Evolutionary conservation across 1,284 basidiomycete species (phyloP).

Genomic region (Xerocomus nothofagi): DNA sequence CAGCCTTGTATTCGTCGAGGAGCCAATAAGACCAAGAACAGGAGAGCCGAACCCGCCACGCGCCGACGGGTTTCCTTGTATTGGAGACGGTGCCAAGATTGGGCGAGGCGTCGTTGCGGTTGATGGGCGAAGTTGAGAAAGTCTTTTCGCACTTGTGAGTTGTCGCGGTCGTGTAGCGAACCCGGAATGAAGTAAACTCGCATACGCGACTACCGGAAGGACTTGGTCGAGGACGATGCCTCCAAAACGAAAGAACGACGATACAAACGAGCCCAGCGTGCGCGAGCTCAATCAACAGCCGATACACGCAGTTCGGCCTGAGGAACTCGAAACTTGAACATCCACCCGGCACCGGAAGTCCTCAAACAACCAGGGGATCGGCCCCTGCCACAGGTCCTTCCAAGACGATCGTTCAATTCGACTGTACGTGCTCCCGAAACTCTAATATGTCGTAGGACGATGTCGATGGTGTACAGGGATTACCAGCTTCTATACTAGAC

Average conservation of each 20-base stretch:
- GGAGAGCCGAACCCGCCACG: slow-evolving; percentile 68
- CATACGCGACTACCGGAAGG: background rate
- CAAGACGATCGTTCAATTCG: slow-evolving; percentile 36
- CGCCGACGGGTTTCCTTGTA: slow-evolving; percentile 79
- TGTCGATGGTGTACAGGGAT: slow-evolving; percentile 36
- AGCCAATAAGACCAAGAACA: slow-evolving; percentile 35
- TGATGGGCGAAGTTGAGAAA: slow-evolving; percentile 42
- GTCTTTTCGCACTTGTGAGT: slow-evolving; percentile 21
- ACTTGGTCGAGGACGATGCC: slow-evolving; percentile 38
- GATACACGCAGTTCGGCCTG: slow-evolving; percentile 66
- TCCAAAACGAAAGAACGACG: slow-evolving; percentile 52
- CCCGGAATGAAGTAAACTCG: no score
- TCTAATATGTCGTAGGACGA: background rate
- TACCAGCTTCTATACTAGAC: slow-evolving; percentile 78
- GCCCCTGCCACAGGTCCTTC: slow-evolving; percentile 41
- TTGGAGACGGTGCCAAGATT: slow-evolving; percentile 57
- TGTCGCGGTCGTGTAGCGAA: slow-evolving; percentile 9
- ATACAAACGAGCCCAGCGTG: slow-evolving; percentile 40
- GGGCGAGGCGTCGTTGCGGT: slow-evolving; percentile 52
- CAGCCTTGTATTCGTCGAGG: slow-evolving; percentile 86
- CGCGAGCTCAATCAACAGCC: slow-evolving; percentile 64
- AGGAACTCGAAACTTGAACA: no score
- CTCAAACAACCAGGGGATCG: slow-evolving; percentile 13
- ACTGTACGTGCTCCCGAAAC: slow-evolving; percentile 36
- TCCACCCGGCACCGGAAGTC: slow-evolving; percentile 21